Conservation (phyloP, 169 alveolate species). For the Plasmodium inui region DNA sequence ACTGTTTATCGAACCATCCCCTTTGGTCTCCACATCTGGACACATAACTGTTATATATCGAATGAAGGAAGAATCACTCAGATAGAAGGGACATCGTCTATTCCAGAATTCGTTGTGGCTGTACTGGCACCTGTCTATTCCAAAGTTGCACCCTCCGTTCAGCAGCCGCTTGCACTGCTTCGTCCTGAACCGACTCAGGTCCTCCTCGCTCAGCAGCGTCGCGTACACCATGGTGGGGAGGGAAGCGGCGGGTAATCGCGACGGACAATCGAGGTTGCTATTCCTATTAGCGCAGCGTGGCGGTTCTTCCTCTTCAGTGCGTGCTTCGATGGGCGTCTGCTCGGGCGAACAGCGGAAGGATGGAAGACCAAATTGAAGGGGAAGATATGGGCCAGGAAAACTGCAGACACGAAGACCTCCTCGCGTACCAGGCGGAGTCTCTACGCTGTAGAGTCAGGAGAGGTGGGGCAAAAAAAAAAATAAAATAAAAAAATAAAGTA, state of each 20-base stretch:
- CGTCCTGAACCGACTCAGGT: constrained; percentile 90
- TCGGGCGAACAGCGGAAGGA: neutral
- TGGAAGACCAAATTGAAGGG: neutral
- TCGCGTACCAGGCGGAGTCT: neutral
- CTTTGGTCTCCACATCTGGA: constrained; percentile 82
- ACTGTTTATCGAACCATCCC: constrained; percentile 85
- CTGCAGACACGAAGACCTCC: neutral
- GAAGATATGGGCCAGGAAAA: too few species aligned
- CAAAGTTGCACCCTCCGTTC: constrained; percentile 84
- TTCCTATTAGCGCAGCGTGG: neutral
- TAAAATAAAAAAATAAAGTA: neutral
- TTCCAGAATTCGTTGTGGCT: constrained; percentile 89
- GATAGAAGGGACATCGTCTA: constrained; percentile 89
- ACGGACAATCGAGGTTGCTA: neutral
- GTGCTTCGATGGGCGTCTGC: neutral
- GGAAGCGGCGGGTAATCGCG: neutral
- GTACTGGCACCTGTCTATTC: constrained; percentile 88
- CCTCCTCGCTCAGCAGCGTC: constrained; percentile 85
- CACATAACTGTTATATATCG: constrained; percentile 90
- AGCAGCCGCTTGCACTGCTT: constrained; percentile 85
- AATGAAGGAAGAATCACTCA: constrained; percentile 83
- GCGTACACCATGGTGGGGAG: constrained; percentile 54
- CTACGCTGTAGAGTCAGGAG: neutral
- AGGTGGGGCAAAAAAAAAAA: neutral
- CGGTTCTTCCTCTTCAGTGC: neutral